Base-by-base conservation (phyloP, 805 yeast species). In the Zygosaccharomyces bisporus region DNA sequence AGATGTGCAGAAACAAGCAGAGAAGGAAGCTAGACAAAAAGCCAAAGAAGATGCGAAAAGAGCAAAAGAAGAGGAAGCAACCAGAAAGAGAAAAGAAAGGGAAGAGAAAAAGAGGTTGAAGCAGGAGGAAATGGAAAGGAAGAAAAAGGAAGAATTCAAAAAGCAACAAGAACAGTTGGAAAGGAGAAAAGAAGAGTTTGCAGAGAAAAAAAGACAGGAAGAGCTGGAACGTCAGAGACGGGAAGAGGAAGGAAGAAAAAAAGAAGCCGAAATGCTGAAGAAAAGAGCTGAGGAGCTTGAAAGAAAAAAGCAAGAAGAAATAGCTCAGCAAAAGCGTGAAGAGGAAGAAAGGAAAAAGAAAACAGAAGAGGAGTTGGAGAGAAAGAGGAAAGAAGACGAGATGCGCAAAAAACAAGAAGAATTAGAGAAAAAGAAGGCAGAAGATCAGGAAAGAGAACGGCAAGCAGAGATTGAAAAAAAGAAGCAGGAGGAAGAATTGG, bases 21-120 rank as follows among this genome's bases (percentile, higher is more conserved):
- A 50, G 35, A 38, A 31, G 34, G 41, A 29, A 19, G 35, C 44
- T 17, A 50, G 39, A 31, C 46, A 49, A 16, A 44, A 42, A 33
- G 49, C 49, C 25, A 40, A 36, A 12, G 51, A 51, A 32, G 53
- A 49, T 8, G 39, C 51, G 18, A 50, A 47, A 37, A 40, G 33
- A 24, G 46, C 47, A 6, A 49, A 46, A 30, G 46, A 44, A 14
- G 45, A 39, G 31, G 47, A 41, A 17, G 41, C 43, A 4, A 41
- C 46, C 2, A 43, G 29, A 29, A 46, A 39, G 42, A 47, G 35
- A 30, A 39, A 32, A 37, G 42, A 47, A 14, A 18, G 41, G 21
- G 43, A 41, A 34, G 36, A 38, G 16, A 47, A 38, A 30, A 50
- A 40, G 40, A 47, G 33, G 32, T 39, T 41, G 25, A 48, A 43